Base-by-base conservation (phyloP, 2,329 filamentous ascomycete species). In the Juglanconis sp. region DNA sequence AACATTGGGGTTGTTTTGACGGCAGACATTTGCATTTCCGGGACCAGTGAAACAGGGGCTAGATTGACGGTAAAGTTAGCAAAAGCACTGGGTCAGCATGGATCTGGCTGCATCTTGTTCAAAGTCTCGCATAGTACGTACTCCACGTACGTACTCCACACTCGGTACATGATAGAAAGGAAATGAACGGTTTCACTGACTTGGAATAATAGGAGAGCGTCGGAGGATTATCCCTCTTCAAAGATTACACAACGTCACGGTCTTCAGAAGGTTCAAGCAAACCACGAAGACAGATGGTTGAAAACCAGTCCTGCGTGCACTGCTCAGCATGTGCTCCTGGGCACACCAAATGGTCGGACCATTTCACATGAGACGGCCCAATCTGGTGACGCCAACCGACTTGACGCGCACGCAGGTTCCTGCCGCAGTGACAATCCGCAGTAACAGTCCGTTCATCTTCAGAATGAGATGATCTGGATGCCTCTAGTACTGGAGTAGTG, bases 61-160 rank as follows among this genome's bases (percentile, higher is more conserved):
- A 24, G 24, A 24, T 24, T 24, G 24, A 24, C 24, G 24, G 24
- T 24, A 24, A 24, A 50, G 53, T 60, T 48, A 56, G 36, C 48
- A 40, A 17, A 63, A 15, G 15, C n/a, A 15, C 38, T 35, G 10
- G 13, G 9, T 30, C 40, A 9, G 31, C 4, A 38, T 8, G 5
- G 34, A 36, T 31, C 46, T 40, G 51, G 48, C 42, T 42, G 48
- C 42, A 52, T 46, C 47, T 40, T 50, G n/a, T 15, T 4, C 38
- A 52, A 57, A 57, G 55, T 50, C n/a, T 51, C 40, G n/a, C 34
- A 32, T 49, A 32, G n/a, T 32, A n/a, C 47, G 34, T 32, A 15
- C 24, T 24, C 24, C 24, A 24, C 24, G n/a, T 32, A n/a, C 47
- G 34, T 32, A 15, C 24, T 24, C 24, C 24, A 24, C 24, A 24